A percentile compares a stretch with the other conserved stretches of the same genome.
These are phyloP conservation scores for Carex pumila DNA, from an alignment of 176 grass and related monocot species.

Conservation along the genomic window DNA sequence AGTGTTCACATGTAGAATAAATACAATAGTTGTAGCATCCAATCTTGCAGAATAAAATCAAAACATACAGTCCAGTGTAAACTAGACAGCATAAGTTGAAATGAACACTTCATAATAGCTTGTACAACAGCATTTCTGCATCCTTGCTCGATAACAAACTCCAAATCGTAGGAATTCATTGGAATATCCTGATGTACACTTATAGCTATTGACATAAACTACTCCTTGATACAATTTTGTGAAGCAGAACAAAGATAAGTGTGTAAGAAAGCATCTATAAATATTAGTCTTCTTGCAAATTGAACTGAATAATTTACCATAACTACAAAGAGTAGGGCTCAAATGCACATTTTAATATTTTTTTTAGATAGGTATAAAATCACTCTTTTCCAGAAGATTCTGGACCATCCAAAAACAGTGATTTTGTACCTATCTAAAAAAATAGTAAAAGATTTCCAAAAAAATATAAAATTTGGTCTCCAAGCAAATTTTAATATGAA, in stretches of 20 bases:
- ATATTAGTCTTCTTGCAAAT: not conserved
- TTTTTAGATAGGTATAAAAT: too few species aligned
- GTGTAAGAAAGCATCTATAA: not conserved
- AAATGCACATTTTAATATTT: too few species aligned
- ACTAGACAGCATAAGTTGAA: not conserved
- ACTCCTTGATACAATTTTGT: conserved; percentile 10
- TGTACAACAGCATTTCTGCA: not conserved
- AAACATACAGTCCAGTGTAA: not conserved
- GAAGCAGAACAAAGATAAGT: not conserved
- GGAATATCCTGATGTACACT: not conserved
- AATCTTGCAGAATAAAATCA: conserved; percentile 3
- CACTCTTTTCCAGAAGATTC: too few species aligned
- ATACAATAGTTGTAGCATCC: not conserved
- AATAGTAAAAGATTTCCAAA: too few species aligned
- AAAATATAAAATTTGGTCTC: too few species aligned
- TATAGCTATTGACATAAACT: not conserved
- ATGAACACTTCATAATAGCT: not conserved
- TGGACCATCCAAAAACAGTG: too few species aligned
- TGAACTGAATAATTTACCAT: not conserved
- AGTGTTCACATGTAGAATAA: not conserved
- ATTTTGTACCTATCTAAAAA: too few species aligned
- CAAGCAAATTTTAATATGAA: too few species aligned
- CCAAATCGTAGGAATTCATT: not conserved
- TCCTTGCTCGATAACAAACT: not conserved
- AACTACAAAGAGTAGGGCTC: not conserved